Conservation (phyloP, 2,329 filamentous ascomycete genomes). For the Calonectria crousiana region DNA sequence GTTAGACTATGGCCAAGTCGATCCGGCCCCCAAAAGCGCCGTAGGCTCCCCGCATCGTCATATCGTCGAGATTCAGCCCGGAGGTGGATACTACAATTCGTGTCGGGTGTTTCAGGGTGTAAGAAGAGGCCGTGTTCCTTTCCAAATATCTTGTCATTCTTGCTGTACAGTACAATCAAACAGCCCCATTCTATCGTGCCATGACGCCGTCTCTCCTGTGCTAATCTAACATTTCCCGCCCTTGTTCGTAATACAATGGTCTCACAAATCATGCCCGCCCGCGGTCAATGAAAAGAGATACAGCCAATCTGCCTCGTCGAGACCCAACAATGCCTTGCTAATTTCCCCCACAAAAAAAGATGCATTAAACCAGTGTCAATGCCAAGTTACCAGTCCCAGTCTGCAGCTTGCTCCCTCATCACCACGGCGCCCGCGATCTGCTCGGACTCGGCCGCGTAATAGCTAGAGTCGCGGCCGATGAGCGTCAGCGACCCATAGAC, state of each 20-base stretch:
- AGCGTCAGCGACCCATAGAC: constrained; percentile 61
- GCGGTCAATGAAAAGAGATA: background rate
- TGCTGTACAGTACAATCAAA: background rate
- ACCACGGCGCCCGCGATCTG: constrained; percentile 58
- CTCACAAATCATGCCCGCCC: background rate
- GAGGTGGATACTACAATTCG: constrained; percentile 14
- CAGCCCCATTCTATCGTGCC: constrained; percentile 9
- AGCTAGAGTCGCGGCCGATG: constrained; percentile 58
- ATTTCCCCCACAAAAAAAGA: background rate
- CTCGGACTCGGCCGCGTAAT: constrained; percentile 57
- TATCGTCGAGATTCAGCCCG: constrained; percentile 22
- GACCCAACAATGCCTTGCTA: background rate
- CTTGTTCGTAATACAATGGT: background rate
- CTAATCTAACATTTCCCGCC: background rate
- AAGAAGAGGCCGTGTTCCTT: background rate
- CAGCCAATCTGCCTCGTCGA: background rate
- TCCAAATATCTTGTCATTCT: background rate
- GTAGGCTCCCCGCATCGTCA: constrained; percentile 3
- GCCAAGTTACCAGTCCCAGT: constrained; percentile 51
- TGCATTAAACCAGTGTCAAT: background rate
- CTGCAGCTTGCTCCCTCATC: constrained; percentile 55
- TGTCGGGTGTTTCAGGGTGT: background rate
- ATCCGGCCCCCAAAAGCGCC: background rate
- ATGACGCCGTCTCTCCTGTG: constrained; percentile 18
- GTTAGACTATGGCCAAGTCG: background rate